These are phyloP conservation scores for Thalassia testudinum DNA, from an alignment of 116 monocot genomes.

Conservation along the genomic window DNA sequence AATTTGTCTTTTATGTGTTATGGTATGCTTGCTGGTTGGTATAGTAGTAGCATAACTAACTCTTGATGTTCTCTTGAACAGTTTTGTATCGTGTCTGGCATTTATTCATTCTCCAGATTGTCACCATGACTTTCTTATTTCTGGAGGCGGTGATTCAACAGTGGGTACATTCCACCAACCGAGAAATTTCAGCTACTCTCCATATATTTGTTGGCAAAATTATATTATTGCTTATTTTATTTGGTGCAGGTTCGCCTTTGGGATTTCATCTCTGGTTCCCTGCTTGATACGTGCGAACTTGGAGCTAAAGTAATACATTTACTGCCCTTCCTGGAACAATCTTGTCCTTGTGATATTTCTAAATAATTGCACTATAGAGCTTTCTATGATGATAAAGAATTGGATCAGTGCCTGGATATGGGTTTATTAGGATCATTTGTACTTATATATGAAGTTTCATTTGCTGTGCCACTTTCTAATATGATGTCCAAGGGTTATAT, in stretches of 20 bases:
- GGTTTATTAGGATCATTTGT: no score
- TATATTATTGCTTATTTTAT: neutral
- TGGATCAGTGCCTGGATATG: no score
- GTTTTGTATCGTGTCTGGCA: conserved; percentile 77
- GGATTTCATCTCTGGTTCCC: conserved; percentile 63
- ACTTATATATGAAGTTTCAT: neutral
- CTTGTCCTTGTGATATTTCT: no score
- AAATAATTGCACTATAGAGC: no score
- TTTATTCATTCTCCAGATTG: conserved; percentile 36
- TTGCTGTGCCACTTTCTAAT: neutral
- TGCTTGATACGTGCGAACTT: conserved; percentile 66
- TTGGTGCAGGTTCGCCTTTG: conserved; percentile 67
- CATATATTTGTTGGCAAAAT: neutral
- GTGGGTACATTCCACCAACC: conserved; percentile 27
- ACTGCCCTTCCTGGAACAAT: neutral
- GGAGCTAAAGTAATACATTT: conserved; percentile 22
- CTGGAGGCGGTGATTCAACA: conserved; percentile 95
- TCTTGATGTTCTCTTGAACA: conserved; percentile 15
- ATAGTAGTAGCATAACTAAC: neutral
- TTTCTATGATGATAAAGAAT: no score
- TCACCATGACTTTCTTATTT: conserved; percentile 42
- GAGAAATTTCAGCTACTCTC: neutral
- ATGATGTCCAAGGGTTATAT: neutral
- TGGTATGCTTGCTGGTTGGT: neutral
- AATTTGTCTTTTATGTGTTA: no score